phyloP scores from a whole-genome alignment of 2,329 filamentous ascomycete species.

The Colletotrichum sp. region DNA sequence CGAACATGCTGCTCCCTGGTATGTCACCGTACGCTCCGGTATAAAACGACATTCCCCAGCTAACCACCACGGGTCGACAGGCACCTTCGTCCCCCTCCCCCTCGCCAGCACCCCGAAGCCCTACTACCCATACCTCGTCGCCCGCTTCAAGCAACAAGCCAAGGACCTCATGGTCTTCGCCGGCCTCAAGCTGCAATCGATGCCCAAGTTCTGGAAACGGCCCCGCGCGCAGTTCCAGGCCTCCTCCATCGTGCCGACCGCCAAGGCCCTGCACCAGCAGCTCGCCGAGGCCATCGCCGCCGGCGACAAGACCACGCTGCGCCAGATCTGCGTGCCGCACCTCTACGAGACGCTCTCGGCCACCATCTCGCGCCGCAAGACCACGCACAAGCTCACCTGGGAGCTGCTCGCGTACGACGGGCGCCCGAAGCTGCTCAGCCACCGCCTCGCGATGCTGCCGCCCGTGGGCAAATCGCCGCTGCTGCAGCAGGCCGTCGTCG shows the following conservation, averaged over 20 bases:
- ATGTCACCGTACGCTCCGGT: not conserved
- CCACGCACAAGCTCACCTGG: slow-evolving; percentile 54
- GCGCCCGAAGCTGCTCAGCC: slow-evolving; percentile 58
- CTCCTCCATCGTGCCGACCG: slow-evolving; percentile 52
- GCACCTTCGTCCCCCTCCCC: slow-evolving; percentile 53
- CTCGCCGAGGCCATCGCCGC: slow-evolving; percentile 67
- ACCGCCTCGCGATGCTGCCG: slow-evolving; percentile 54
- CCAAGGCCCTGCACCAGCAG: slow-evolving; percentile 63
- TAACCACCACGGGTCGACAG: slow-evolving; percentile 29
- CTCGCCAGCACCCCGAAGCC: slow-evolving; percentile 30
- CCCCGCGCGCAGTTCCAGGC: slow-evolving; percentile 50
- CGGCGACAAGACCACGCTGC: slow-evolving; percentile 58
- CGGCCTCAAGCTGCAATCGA: slow-evolving; percentile 49
- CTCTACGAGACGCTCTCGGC: slow-evolving; percentile 57
- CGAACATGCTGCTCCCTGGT: slow-evolving; percentile 11
- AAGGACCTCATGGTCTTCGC: slow-evolving; percentile 39
- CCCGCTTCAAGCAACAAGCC: slow-evolving; percentile 38
- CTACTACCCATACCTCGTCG: slow-evolving; percentile 42
- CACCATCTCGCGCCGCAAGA: slow-evolving; percentile 57
- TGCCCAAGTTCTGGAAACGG: slow-evolving; percentile 44
- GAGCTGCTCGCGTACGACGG: slow-evolving; percentile 58
- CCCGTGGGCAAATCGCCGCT: slow-evolving; percentile 40
- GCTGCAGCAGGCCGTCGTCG: slow-evolving; percentile 66
- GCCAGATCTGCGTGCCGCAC: slow-evolving; percentile 57
- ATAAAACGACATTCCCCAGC: not conserved